Conservation (phyloP, 2,329 filamentous ascomycete species). For the Whalleya microplaca region DNA sequence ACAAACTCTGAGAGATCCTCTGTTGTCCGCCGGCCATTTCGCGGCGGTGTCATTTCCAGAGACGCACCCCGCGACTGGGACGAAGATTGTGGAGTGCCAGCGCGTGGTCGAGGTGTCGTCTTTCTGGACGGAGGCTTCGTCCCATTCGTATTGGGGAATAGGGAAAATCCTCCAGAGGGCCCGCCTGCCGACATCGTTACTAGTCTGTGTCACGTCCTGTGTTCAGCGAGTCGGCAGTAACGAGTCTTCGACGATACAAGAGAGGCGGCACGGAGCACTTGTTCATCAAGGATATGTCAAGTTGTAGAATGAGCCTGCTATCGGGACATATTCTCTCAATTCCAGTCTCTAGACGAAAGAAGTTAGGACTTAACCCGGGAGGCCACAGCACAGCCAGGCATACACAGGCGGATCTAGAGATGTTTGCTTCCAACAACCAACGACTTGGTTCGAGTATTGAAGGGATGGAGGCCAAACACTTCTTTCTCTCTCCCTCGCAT, state of each 20-base stretch:
- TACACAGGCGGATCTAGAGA: slow-evolving; percentile 1
- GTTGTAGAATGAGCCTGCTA: slow-evolving; percentile 12
- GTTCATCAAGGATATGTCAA: slow-evolving; percentile 6
- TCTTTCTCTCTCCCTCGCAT: slow-evolving; percentile 14
- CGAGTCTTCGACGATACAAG: slow-evolving; percentile 3
- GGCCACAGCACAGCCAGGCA: slow-evolving; percentile 8
- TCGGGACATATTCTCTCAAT: slow-evolving; percentile 14
- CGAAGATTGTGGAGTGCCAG: slow-evolving; percentile 31
- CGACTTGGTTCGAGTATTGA: slow-evolving; percentile 9
- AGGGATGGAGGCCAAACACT: slow-evolving; percentile 16
- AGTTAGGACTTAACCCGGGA: slow-evolving; percentile 3
- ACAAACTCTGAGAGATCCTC: slow-evolving; percentile 35
- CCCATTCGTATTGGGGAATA: slow-evolving; percentile 56
- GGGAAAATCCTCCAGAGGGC: slow-evolving; percentile 56
- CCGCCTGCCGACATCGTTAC: slow-evolving; percentile 28
- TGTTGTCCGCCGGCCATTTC: slow-evolving; percentile 32
- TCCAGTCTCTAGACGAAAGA: slow-evolving; percentile 13
- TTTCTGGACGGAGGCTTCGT: slow-evolving; percentile 48
- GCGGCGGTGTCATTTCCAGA: slow-evolving; percentile 37
- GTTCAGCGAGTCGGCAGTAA: slow-evolving; percentile 6
- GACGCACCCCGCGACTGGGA: slow-evolving; percentile 32
- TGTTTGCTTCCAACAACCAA: slow-evolving; percentile 11
- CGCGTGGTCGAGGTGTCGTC: slow-evolving; percentile 42
- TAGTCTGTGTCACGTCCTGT: slow-evolving; percentile 1
- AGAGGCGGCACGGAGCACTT: neutral